Evolutionary conservation across 2,329 filamentous ascomycete species (phyloP).

Genomic region (Dothideomycetes sp.): DNA sequence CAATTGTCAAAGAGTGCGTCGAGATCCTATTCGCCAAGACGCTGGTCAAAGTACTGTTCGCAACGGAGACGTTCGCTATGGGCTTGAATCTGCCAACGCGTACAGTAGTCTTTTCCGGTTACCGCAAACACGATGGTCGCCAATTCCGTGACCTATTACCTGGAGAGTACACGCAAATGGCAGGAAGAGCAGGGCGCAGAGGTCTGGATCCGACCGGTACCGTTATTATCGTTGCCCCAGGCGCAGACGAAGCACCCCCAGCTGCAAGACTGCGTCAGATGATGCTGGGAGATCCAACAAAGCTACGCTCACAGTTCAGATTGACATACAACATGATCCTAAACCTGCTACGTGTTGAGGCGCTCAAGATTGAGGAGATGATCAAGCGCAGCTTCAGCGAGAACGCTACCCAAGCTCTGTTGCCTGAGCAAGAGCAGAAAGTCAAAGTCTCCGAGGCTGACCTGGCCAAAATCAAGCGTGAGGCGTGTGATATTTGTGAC

Average conservation of each 20-base stretch:
- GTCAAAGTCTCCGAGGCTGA: conserved; percentile 88
- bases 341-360: conserved; percentile 87
- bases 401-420: conserved; percentile 85
- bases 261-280: conserved; percentile 76
- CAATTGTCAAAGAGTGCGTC: conserved; percentile 95
- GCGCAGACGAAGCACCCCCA: conserved; percentile 77
- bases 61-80: conserved; percentile 98
- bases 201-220: conserved; percentile 87
- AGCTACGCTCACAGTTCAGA: conserved; percentile 89
- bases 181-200: conserved; percentile 82
- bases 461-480: conserved; percentile 78
- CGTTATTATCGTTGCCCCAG: conserved; percentile 80
- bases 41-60: conserved; percentile 91
- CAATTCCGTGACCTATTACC: conserved; percentile 83
- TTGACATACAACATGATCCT: conserved; percentile 99
- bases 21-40: conserved; percentile 94
- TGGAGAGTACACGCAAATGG: conserved; percentile 98
- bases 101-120: conserved; percentile 95
- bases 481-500: conserved; percentile 74
- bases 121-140: conserved; percentile 90
- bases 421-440: conserved; percentile 92
- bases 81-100: conserved; percentile 89
- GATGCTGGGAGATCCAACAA: conserved; percentile 92
- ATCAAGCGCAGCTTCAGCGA: conserved; percentile 99
- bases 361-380: conserved; percentile 98